Evolutionary conservation across 2,329 filamentous ascomycete genomes (phyloP), one percentile per base, ranked within the genome.

Genomic region (Colletotrichum melonis): DNA sequence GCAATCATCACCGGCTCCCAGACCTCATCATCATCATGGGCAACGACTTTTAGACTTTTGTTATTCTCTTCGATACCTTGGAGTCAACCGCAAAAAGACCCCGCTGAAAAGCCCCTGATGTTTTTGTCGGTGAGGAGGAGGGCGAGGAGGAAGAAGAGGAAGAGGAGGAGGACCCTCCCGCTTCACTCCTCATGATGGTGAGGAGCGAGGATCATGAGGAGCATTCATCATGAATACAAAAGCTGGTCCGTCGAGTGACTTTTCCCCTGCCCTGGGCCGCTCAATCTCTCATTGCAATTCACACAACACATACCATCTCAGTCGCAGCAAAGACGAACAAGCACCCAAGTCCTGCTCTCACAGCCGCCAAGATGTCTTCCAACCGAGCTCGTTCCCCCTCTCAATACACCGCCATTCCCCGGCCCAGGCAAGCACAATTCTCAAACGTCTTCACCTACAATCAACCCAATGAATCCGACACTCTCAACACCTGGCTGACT

Each of bases 401-500:
- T 16, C 52, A 42, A 28, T 64, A 68, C 63, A 42, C 19, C 24
- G 19, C 32, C 3, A n/a, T 74, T 32, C 52, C 58, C 7, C 68
- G 68, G 3, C 68, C 57, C 8, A 16, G 57, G 16, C 57, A 67
- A 6, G 58, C 46, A 1, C 57, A 58, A 9, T 38, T 24, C 2
- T 12, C 57, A 22, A 35, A 54, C 0, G 3, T 42, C 1, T 28
- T n/a, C 11, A 16, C 68, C n/a, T 60, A 72, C 5, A 58, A 67
- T 30, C 60, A 72, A 22, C 16, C 46, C 9, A 55, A 49, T 4
- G 67, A 26, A 2, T 72, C 72, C 1, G 49, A 16, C 2, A 5
- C 14, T 16, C 68, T 74, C 24, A 63, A 72, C n/a, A 14, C 14
- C 57, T 74, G 72, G 72, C 58, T 72, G 35, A 54, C 57, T 5